Evolutionary conservation across 108 stramenopile genomes (phyloP).

Genomic region (Craspedostauros australis): DNA sequence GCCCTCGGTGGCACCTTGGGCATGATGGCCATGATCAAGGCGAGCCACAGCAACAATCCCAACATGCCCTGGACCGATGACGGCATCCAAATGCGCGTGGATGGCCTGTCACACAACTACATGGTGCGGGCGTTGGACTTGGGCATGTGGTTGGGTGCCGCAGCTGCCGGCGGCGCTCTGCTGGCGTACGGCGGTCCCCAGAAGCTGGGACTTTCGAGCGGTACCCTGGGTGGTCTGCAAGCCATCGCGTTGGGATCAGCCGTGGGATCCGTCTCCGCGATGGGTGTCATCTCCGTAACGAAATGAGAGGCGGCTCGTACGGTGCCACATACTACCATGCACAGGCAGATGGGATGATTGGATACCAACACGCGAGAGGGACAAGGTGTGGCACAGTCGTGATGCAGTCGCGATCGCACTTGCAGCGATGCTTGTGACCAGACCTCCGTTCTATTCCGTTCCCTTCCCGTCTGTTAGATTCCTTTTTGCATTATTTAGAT

Average conservation of each 20-base stretch:
- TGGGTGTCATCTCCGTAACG: slow-evolving; percentile 8
- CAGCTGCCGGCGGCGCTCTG: slow-evolving; percentile 17
- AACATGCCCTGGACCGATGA: slow-evolving; percentile 25
- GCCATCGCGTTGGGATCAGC: slow-evolving; percentile 25
- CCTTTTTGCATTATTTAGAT: no score
- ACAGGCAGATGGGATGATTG: no score
- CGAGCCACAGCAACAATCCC: slow-evolving; percentile 1
- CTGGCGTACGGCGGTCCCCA: slow-evolving; percentile 9
- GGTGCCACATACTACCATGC: no score
- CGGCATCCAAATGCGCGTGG: slow-evolving; percentile 34
- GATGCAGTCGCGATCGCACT: no score
- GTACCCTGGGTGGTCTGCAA: slow-evolving; percentile 25
- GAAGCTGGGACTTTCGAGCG: slow-evolving; percentile 13
- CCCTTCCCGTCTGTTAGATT: no score
- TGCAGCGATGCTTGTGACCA: no score
- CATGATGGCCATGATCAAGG: slow-evolving; percentile 1
- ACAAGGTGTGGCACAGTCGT: no score
- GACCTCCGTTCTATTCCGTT: no score
- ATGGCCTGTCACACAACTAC: slow-evolving; percentile 33
- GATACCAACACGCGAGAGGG: no score
- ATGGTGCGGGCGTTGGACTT: slow-evolving; percentile 34
- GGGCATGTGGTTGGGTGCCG: slow-evolving; percentile 28
- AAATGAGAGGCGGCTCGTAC: no score
- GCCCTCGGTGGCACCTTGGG: slow-evolving; percentile 6
- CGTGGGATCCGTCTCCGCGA: slow-evolving; percentile 9